Conservation (phyloP, 257 asterid species). For the Penstemon eatonii region DNA sequence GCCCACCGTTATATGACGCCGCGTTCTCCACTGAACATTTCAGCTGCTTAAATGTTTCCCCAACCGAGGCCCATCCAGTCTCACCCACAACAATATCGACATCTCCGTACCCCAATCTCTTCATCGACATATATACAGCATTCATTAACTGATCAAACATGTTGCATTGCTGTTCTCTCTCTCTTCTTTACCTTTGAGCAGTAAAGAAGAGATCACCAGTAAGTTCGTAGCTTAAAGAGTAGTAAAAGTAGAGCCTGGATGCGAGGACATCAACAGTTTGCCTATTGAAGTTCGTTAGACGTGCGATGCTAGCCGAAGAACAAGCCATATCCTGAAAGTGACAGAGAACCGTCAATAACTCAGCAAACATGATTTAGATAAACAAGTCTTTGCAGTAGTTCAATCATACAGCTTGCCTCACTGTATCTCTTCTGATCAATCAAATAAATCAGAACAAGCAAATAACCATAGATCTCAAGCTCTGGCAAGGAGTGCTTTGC, state of each 20-base stretch:
- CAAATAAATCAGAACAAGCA: conserved; percentile 71
- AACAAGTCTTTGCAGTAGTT: conserved; percentile 11
- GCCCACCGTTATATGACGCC: no score
- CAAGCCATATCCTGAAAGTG: conserved; percentile 79
- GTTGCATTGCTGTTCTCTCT: no score
- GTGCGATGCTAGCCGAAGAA: conserved; percentile 85
- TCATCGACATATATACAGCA: no score
- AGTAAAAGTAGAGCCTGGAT: conserved; percentile 81
- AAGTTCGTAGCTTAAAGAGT: conserved; percentile 83
- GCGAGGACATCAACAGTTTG: conserved; percentile 83
- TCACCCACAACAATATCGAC: no score
- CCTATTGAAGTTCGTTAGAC: conserved; percentile 69
- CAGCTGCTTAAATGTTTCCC: no score
- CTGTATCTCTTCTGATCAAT: conserved; percentile 73
- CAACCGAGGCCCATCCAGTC: no score
- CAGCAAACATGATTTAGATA: conserved; percentile 7
- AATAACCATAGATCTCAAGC: conserved; percentile 76
- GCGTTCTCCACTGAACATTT: no score
- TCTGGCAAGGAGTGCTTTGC: conserved; percentile 70
- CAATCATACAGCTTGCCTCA: conserved; percentile 48
- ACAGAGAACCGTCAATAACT: conserved; percentile 26
- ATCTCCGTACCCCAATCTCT: no score
- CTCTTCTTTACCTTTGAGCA: no score
- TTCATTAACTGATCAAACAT: no score
- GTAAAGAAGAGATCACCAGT: conserved; percentile 91